Conservation (phyloP, 257 asterid species). For the Nyctanthes arbortristis region DNA sequence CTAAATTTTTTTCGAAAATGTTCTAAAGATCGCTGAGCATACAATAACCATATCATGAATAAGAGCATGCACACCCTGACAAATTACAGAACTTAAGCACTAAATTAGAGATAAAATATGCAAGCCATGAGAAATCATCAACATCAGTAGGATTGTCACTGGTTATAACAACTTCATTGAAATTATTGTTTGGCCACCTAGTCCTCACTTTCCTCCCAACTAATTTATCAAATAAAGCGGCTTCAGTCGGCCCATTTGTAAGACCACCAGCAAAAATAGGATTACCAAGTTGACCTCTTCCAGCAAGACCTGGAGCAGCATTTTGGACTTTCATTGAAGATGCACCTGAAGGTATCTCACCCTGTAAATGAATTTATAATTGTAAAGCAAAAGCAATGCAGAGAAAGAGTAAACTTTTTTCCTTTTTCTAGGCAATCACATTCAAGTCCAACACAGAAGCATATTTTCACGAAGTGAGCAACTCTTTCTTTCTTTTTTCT, state of each 20-base stretch:
- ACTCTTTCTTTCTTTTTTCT: too few species aligned
- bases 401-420: not conserved
- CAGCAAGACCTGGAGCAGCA: slow-evolving; percentile 67
- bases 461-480: too few species aligned
- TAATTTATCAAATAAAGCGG: slow-evolving; percentile 50
- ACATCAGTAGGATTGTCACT: slow-evolving; percentile 60
- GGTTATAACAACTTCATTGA: slow-evolving; percentile 69
- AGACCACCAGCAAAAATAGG: slow-evolving; percentile 48
- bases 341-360: slow-evolving; percentile 56
- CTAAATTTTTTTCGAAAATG: too few species aligned
- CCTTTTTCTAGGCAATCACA: too few species aligned
- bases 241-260: slow-evolving; percentile 43
- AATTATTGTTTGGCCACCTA: slow-evolving; percentile 79
- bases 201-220: slow-evolving; percentile 66
- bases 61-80: slow-evolving; percentile 71
- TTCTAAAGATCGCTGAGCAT: too few species aligned
- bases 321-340: too few species aligned
- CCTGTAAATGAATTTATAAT: slow-evolving; percentile 12
- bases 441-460: too few species aligned
- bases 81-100: slow-evolving; percentile 21
- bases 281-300: slow-evolving; percentile 70
- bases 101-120: slow-evolving; percentile 12
- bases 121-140: slow-evolving; percentile 16
- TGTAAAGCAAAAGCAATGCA: slow-evolving; percentile 11
- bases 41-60: slow-evolving; percentile 63